Conservation (phyloP, 352 stramenopile species). For the Chrysophaeum taylorii region DNA sequence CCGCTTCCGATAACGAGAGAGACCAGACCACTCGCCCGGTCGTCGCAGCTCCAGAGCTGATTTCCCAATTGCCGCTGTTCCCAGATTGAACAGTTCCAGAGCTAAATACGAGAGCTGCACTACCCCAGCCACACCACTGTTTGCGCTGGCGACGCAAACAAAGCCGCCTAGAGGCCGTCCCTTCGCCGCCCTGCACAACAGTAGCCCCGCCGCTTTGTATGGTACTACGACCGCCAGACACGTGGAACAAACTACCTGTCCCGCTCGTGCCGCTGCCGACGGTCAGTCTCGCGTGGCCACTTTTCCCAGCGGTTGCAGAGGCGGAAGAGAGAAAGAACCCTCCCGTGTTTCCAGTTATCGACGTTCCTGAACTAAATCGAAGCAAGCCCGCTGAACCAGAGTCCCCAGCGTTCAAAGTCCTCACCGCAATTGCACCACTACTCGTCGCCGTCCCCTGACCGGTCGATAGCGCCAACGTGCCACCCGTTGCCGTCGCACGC, state of each 20-base stretch:
- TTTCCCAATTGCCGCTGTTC: too few relatives aligned
- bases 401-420: neutral
- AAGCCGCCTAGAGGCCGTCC: neutral
- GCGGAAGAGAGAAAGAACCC: neutral
- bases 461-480: too few relatives aligned
- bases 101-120: too few relatives aligned
- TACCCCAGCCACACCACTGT: neutral
- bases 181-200: neutral
- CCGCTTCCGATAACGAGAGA: too few relatives aligned
- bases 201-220: neutral
- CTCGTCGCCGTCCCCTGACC: neutral
- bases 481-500: too few relatives aligned
- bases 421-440: neutral
- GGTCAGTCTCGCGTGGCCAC: neutral
- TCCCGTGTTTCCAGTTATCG: neutral
- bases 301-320: neutral
- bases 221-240: neutral
- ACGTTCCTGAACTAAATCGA: neutral
- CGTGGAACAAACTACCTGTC: conserved; percentile 16
- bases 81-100: too few relatives aligned
- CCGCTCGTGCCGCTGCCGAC: conserved; percentile 13
- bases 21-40: too few relatives aligned
- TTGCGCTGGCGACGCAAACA: neutral
- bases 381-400: neutral
- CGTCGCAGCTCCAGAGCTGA: too few relatives aligned